Evolutionary conservation across 139 green algal genomes (phyloP).

Genomic region (Eudorina sp.): DNA sequence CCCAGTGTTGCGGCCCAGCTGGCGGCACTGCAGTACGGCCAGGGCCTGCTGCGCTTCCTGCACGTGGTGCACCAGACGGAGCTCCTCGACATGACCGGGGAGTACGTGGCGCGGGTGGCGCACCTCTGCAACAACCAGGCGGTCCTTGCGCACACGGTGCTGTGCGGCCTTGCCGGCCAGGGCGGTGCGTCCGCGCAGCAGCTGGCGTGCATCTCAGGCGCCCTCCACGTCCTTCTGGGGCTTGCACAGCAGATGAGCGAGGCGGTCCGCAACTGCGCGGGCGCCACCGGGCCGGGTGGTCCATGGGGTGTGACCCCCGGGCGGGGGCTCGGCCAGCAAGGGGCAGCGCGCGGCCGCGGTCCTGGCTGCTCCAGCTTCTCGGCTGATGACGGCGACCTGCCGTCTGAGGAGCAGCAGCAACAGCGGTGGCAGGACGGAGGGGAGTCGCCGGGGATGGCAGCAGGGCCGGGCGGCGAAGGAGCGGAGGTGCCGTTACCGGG

Average conservation of each 20-base stretch:
- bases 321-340: too few species aligned
- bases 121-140: neutral
- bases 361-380: too few species aligned
- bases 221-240: neutral
- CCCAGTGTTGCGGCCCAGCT: neutral
- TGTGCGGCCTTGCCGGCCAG: neutral
- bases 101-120: neutral
- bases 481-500: neutral
- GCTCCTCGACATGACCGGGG: neutral
- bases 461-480: neutral
- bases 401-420: slow-evolving; percentile 7
- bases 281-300: neutral
- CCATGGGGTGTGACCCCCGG: too few species aligned
- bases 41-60: slow-evolving; percentile 26
- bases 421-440: neutral
- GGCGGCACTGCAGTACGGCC: slow-evolving; percentile 29
- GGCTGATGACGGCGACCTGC: neutral
- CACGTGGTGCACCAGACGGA: slow-evolving; percentile 17
- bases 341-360: too few species aligned
- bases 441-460: neutral
- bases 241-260: slow-evolving; percentile 13
- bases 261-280: neutral
- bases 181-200: neutral
- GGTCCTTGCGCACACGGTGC: neutral
- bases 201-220: neutral